Percentiles rank a stretch among this genome's conserved stretches.
These are phyloP conservation scores for Byssochlamys sp. DNA, from an alignment of 2,329 filamentous ascomycete genomes.

Conservation along the genomic window DNA sequence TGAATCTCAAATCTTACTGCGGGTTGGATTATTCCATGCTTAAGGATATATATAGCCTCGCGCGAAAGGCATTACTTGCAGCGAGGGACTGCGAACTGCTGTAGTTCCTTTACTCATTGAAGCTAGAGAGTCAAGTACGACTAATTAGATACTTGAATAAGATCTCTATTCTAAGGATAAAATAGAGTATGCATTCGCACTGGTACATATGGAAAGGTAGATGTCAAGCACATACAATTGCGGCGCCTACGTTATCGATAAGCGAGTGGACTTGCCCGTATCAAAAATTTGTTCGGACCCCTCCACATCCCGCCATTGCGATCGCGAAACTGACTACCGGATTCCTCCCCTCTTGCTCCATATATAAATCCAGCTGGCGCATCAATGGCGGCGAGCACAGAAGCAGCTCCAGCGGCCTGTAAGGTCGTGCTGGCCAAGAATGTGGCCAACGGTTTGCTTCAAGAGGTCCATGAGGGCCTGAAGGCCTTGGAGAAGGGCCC, in stretches of 20 bases:
- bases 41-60: too few relatives aligned
- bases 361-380: neutral
- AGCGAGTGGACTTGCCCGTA: constrained; percentile 24
- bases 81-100: too few relatives aligned
- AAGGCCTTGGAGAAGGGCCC: constrained; percentile 63
- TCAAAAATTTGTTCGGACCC: constrained; percentile 16
- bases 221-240: neutral
- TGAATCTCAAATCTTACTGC: too few relatives aligned
- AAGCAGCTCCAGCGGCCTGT: constrained; percentile 47
- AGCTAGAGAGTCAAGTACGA: too few relatives aligned
- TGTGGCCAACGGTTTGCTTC: constrained; percentile 71
- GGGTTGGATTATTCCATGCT: too few relatives aligned
- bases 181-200: too few relatives aligned
- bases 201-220: neutral
- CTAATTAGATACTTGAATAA: too few relatives aligned
- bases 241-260: constrained; percentile 25
- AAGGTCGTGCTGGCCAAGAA: constrained; percentile 85
- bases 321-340: neutral
- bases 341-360: constrained; percentile 4
- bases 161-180: too few relatives aligned
- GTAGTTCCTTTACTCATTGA: too few relatives aligned
- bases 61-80: too few relatives aligned
- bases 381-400: constrained; percentile 24
- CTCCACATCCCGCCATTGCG: constrained; percentile 4
- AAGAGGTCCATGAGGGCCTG: constrained; percentile 67